phyloP scores from a whole-genome alignment of 2,329 filamentous ascomycete species.

The Colletotrichum incanum region DNA sequence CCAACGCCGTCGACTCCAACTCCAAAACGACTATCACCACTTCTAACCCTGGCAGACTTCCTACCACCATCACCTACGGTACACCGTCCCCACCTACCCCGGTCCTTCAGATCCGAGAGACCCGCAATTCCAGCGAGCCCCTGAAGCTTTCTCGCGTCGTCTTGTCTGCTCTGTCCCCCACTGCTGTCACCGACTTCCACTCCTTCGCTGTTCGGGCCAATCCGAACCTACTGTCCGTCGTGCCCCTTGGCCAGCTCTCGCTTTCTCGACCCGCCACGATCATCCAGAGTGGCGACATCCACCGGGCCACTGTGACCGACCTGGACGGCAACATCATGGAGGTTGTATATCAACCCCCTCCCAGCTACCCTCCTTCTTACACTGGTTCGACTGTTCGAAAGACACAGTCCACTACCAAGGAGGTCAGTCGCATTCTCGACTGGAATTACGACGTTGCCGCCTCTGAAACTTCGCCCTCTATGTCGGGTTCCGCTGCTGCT shows the following conservation, averaged over 20 bases:
- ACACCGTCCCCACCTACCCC: slow-evolving; percentile 53
- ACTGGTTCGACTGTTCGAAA: slow-evolving; percentile 53
- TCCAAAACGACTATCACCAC: slow-evolving; percentile 22
- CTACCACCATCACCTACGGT: slow-evolving; percentile 61
- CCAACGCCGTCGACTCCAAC: slow-evolving; percentile 12
- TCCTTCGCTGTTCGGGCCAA: slow-evolving; percentile 76
- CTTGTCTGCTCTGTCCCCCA: slow-evolving; percentile 77
- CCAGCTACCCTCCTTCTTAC: slow-evolving; percentile 53
- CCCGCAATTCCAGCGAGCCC: slow-evolving; percentile 55
- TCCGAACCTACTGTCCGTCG: slow-evolving; percentile 61
- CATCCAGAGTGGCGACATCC: slow-evolving; percentile 52
- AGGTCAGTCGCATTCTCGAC: slow-evolving; percentile 62
- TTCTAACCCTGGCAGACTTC: slow-evolving; percentile 4
- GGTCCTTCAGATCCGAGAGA: slow-evolving; percentile 63
- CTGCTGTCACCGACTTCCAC: slow-evolving; percentile 81
- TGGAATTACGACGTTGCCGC: slow-evolving; percentile 65
- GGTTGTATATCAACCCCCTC: slow-evolving; percentile 72
- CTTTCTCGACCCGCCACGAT: slow-evolving; percentile 61
- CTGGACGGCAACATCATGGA: slow-evolving; percentile 89
- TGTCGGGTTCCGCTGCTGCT: slow-evolving; percentile 2
- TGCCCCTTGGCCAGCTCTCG: slow-evolving; percentile 46
- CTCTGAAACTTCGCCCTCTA: slow-evolving; percentile 43
- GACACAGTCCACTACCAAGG: slow-evolving; percentile 55
- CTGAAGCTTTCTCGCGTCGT: slow-evolving; percentile 68
- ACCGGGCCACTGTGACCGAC: slow-evolving; percentile 76